Conservation (phyloP, 164 flowering plant genomes). For the Nymphaea colorata region DNA sequence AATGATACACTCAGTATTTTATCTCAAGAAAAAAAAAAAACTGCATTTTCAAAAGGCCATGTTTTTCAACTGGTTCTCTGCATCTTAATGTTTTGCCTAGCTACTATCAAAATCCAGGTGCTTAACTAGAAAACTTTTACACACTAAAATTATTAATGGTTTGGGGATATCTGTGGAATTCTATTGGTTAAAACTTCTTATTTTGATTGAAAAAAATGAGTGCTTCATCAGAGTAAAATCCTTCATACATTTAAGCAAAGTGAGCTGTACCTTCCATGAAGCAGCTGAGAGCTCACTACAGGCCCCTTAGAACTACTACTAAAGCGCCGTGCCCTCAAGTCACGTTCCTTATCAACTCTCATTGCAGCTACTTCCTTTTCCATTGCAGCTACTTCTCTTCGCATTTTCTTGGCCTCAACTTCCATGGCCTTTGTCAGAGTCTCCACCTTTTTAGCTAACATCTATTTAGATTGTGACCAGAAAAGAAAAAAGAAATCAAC, state of each 20-base stretch:
- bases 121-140: no score
- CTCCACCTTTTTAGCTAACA: slow-evolving; percentile 10
- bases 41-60: no score
- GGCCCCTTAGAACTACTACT: slow-evolving; percentile 6
- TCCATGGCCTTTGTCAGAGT: slow-evolving; percentile 11
- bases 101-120: no score
- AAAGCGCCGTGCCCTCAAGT: slow-evolving; percentile 1
- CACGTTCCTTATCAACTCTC: slow-evolving; percentile 9
- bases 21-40: no score
- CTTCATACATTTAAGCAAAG: background rate
- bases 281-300: background rate
- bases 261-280: slow-evolving; percentile 7
- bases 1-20: no score
- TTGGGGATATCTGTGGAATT: no score
- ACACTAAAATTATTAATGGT: no score
- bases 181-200: no score
- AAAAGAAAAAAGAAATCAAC: background rate
- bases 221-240: background rate
- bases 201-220: no score
- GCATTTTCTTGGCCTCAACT: slow-evolving; percentile 9
- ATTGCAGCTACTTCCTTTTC: slow-evolving; percentile 14
- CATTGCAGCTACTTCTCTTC: slow-evolving; percentile 11
- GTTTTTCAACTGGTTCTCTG: no score
- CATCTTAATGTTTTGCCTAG: no score
- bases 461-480: background rate